phyloP scores from a whole-genome alignment of 371 early-diverging fungal species.

The Haplosporangium sp. region DNA sequence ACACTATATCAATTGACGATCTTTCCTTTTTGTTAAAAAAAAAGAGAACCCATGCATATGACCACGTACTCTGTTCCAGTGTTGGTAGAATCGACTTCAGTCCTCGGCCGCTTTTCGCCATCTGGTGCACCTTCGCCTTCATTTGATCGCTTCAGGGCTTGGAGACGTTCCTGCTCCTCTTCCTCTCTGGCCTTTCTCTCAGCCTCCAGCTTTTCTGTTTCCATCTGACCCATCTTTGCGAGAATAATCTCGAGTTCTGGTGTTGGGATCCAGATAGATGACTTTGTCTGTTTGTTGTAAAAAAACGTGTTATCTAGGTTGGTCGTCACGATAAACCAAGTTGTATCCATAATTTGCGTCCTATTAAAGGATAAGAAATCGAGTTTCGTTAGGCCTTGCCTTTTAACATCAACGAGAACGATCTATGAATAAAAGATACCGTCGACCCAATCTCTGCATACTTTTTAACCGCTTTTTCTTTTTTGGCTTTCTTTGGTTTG shows the following conservation, averaged over 20 bases:
- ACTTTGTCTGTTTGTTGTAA: slow-evolving; percentile 74
- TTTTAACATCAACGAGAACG: neutral
- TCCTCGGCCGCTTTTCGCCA: slow-evolving; percentile 45
- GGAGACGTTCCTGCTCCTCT: slow-evolving; percentile 47
- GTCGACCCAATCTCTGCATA: neutral
- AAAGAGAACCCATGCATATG: neutral
- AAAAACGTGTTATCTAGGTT: slow-evolving; percentile 79
- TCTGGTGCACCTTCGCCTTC: slow-evolving; percentile 34
- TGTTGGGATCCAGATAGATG: slow-evolving; percentile 78
- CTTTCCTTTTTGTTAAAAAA: neutral
- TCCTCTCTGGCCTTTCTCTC: slow-evolving; percentile 53
- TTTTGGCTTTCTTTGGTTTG: slow-evolving; percentile 54
- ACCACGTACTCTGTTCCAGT: slow-evolving; percentile 43
- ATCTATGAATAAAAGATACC: neutral
- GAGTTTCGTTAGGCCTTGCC: neutral
- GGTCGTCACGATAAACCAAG: slow-evolving; percentile 83
- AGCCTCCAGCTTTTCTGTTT: slow-evolving; percentile 54
- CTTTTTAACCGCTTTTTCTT: slow-evolving; percentile 54
- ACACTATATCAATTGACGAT: neutral
- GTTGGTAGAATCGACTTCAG: slow-evolving; percentile 18
- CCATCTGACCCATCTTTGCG: slow-evolving; percentile 42
- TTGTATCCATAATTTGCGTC: slow-evolving; percentile 73
- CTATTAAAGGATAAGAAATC: slow-evolving; percentile 44
- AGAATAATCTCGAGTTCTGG: slow-evolving; percentile 62
- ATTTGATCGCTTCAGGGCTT: slow-evolving; percentile 40